These are phyloP conservation scores for Strobilomyces echinocephalus DNA, from an alignment of 768 basidiomycete genomes.

Conservation along the genomic window DNA sequence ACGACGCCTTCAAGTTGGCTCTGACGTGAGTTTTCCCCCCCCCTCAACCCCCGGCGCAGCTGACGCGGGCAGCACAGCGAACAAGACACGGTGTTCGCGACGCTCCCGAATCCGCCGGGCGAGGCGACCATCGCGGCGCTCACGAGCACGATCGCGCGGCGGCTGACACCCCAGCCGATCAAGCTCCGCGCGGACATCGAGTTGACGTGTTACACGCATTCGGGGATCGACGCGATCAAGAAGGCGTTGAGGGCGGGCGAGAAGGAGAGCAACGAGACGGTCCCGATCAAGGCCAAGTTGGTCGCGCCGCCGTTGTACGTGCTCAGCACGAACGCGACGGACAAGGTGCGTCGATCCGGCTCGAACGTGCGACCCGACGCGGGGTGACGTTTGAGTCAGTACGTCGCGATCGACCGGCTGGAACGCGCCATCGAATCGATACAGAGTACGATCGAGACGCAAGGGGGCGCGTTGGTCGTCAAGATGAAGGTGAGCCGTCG, in stretches of 20 bases:
- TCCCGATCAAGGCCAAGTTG: conserved; percentile 95
- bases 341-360: conserved; percentile 57
- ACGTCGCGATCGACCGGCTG: conserved; percentile 85
- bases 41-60: no score
- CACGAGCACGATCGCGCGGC: conserved; percentile 81
- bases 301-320: conserved; percentile 97
- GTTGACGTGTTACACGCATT: conserved; percentile 91
- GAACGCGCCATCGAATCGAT: conserved; percentile 93
- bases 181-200: conserved; percentile 98
- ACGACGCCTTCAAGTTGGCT: conserved; percentile 97
- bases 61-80: conserved; percentile 39
- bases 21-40: conserved; percentile 62
- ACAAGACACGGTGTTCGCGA: conserved; percentile 75
- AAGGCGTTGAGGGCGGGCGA: conserved; percentile 87
- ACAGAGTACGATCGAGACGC: conserved; percentile 73
- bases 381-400: conserved; percentile 35
- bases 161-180: conserved; percentile 96
- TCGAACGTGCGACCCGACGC: not conserved
- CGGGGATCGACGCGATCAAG: conserved; percentile 96
- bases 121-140: conserved; percentile 59
- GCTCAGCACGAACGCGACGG: conserved; percentile 91
- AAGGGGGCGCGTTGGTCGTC: conserved; percentile 81
- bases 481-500: conserved; percentile 81
- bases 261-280: conserved; percentile 76
- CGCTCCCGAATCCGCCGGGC: conserved; percentile 55